Conservation (phyloP, 1,139 yeast species). For the Chernovozyma aurita region DNA sequence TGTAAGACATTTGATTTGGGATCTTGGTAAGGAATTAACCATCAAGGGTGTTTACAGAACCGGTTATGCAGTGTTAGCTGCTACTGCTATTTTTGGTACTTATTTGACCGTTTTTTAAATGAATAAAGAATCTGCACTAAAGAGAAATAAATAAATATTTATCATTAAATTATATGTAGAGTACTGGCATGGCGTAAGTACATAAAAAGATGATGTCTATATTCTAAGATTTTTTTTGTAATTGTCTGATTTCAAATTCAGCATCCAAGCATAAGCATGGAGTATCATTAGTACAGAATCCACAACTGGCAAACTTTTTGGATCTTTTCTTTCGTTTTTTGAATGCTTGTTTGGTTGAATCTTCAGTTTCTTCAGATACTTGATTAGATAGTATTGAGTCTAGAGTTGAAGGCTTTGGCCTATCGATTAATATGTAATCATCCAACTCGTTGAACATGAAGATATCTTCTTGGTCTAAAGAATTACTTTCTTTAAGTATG, state of each 20-base stretch:
- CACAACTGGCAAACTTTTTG: conserved; percentile 25
- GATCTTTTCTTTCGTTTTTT: conserved; percentile 3
- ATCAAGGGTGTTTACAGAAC: conserved; percentile 87
- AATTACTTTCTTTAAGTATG: background rate
- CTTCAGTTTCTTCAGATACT: background rate
- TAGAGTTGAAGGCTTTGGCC: background rate
- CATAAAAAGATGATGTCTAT: background rate
- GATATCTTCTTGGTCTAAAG: background rate
- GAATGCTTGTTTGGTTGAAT: conserved; percentile 1
- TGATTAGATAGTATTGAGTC: background rate
- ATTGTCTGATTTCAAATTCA: conserved; percentile 9
- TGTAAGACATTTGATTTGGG: conserved; percentile 91
- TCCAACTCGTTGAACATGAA: conserved; percentile 4
- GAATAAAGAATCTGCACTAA: background rate
- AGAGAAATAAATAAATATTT: too few species aligned
- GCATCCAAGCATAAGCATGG: conserved; percentile 41
- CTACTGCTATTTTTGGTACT: conserved; percentile 63
- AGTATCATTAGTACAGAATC: conserved; percentile 39
- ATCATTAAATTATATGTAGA: too few species aligned
- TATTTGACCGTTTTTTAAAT: conserved; percentile 44
- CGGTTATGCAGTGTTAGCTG: conserved; percentile 78
- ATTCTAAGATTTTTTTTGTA: conserved; percentile 2
- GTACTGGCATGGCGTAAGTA: background rate
- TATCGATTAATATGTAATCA: conserved; percentile 5
- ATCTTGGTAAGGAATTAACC: conserved; percentile 72